A percentile compares a stretch with the other conserved stretches of the same genome.
These are phyloP conservation scores for Plasmodium coatneyi DNA, from an alignment of 169 alveolate genomes.

Conservation along the genomic window DNA sequence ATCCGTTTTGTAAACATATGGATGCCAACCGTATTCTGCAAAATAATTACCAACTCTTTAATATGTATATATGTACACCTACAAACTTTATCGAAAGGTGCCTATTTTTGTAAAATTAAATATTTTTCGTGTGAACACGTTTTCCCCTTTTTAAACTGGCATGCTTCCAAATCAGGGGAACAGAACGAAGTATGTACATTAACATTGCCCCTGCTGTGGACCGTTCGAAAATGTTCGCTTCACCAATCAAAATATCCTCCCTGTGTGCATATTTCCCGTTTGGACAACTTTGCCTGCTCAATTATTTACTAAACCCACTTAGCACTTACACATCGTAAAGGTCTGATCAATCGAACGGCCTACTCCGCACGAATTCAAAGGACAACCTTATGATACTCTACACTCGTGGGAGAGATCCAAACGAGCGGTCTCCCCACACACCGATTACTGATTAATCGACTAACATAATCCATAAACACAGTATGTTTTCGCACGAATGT, in stretches of 20 bases:
- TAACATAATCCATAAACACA: neutral
- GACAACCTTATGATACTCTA: neutral
- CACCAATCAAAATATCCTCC: neutral
- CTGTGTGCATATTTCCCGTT: neutral
- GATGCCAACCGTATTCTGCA: conserved; percentile 13
- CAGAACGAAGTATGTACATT: neutral
- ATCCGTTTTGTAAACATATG: conserved; percentile 15
- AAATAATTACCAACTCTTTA: conserved; percentile 39
- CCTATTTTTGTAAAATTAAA: conserved; percentile 33
- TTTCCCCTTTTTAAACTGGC: neutral
- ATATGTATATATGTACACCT: neutral
- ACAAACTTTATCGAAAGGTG: neutral
- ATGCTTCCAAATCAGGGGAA: neutral
- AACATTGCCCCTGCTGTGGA: neutral
- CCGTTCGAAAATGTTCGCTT: neutral
- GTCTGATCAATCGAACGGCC: neutral
- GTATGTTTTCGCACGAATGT: neutral
- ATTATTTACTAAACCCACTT: neutral
- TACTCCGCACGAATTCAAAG: neutral
- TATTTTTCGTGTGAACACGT: neutral
- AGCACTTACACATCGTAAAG: neutral
- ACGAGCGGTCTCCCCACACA: neutral
- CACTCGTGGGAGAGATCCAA: neutral
- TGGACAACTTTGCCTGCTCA: neutral
- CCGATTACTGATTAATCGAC: neutral